A percentile compares a stretch with the other conserved stretches of the same genome.
Evolutionary conservation across 2,329 filamentous ascomycete species (phyloP).

Genomic region (Zymoseptoria brevis): DNA sequence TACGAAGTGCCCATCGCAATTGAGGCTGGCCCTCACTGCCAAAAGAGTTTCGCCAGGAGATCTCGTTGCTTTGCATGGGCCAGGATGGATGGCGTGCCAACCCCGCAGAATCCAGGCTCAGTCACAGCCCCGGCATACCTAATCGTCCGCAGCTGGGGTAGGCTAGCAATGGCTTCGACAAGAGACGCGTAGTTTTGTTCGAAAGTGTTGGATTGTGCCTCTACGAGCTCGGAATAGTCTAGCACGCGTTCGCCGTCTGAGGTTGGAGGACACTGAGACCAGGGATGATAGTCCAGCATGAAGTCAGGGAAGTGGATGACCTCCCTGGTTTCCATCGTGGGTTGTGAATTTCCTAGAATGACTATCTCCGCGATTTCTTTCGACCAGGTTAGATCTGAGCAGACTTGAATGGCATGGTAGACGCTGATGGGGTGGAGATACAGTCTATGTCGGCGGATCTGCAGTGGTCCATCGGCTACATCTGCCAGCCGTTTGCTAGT

Average conservation of each 20-base stretch:
- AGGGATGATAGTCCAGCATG: constrained; percentile 4
- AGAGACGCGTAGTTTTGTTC: constrained; percentile 2
- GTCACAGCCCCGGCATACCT: constrained; percentile 6
- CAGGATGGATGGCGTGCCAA: background rate
- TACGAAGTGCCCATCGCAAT: background rate
- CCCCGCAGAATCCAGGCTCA: constrained; percentile 1
- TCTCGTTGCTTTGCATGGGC: constrained; percentile 1
- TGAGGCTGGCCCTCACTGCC: constrained; percentile 1
- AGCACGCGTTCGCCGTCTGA: background rate
- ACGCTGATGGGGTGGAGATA: constrained; percentile 3
- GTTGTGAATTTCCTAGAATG: constrained; percentile 1
- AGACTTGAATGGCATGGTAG: constrained; percentile 1
- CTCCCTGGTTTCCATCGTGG: constrained; percentile 1
- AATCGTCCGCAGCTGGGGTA: background rate
- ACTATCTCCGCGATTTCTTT: constrained; percentile 1
- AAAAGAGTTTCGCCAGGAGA: constrained; percentile 1
- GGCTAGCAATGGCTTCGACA: background rate
- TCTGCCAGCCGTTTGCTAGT: constrained; percentile 1
- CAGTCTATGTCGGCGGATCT: constrained; percentile 1
- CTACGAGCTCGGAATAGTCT: background rate
- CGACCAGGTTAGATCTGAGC: background rate
- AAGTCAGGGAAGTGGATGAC: constrained; percentile 1
- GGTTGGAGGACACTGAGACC: constrained; percentile 4
- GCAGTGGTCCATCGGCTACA: background rate
- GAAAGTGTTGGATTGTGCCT: constrained; percentile 1